Base-by-base conservation (phyloP, 2,329 filamentous ascomycete genomes). In the Pseudogymnoascus sp. region DNA sequence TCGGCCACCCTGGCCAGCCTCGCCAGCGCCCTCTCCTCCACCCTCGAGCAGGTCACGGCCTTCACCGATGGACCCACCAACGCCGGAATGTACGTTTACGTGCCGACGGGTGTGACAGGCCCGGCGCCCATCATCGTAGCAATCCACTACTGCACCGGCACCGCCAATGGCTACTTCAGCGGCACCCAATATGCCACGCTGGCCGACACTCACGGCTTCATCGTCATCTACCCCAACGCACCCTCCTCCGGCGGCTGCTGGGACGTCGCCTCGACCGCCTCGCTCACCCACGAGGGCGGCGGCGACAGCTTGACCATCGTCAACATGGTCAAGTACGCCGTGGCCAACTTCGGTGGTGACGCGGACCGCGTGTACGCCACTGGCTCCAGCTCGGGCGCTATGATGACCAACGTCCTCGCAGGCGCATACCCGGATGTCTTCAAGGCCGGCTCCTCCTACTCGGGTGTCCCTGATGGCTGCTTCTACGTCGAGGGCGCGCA, bases 281-380 rank as follows among this genome's bases (percentile, higher is more conserved):
- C 83, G 0, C 76, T 87, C 1, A 81, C 78, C 4, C 83, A 84
- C 68, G 77, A 82, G 63, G 83, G 82, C 5, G 83, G 83, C 23
- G 82, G 82, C 2, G 81, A 87, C 71, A 82, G 78, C 60, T 79
- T 80, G 42, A 77, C 78, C 0, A 83, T 87, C 64, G 81, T 79
- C 19, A 84, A 82, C 69, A 86, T 87, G 83, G 82, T 86, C 61
- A 76, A 73, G 42, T 85, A 83, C 67, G 76, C 82, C 2, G 71
- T 86, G n/a, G 67, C 71, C 8, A 77, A 77, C 69, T 85, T 86
- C 72, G 75, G 75, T 1, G 83, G 76, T 23, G 80, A 87, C 68
- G 68, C 77, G 26, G 74, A 70, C 65, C 77, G 77, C 63, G 81
- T 87, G 1, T 86, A 80, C 65, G 81, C 81, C 1, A 83, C 81